Percentiles rank a stretch among this genome's conserved stretches.
phyloP scores from a whole-genome alignment of 768 basidiomycete species.

The Boletus rubescentipes region DNA sequence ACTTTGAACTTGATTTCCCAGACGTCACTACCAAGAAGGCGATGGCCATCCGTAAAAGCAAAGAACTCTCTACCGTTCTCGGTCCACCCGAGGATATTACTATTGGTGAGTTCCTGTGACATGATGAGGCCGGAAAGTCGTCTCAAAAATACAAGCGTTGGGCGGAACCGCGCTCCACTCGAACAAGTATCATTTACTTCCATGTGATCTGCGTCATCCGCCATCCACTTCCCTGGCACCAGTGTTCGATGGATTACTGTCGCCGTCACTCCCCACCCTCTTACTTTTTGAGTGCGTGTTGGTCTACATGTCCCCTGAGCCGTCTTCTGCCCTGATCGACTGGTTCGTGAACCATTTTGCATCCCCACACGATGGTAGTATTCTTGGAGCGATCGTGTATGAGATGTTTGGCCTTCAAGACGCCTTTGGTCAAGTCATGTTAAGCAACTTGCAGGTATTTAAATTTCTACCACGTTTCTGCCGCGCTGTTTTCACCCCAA shows the following conservation, averaged over 20 bases:
- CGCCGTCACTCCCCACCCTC: conserved; percentile 67
- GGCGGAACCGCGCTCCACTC: conserved; percentile 37
- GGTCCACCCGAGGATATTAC: conserved; percentile 19
- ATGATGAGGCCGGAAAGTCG: no score
- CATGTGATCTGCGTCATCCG: conserved; percentile 69
- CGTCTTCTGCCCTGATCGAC: conserved; percentile 56
- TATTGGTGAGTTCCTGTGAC: conserved; percentile 11
- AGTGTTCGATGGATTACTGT: conserved; percentile 43
- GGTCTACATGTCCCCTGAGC: conserved; percentile 72
- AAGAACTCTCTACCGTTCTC: conserved; percentile 33
- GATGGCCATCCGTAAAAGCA: conserved; percentile 70
- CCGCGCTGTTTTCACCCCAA: neutral
- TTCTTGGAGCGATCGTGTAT: conserved; percentile 69
- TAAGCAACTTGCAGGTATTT: conserved; percentile 79
- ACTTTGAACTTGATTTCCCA: conserved; percentile 90
- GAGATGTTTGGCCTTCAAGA: conserved; percentile 92
- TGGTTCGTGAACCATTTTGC: conserved; percentile 71
- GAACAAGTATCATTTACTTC: conserved; percentile 52
- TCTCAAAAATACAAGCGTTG: conserved; percentile 13
- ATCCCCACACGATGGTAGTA: conserved; percentile 3
- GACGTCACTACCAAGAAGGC: conserved; percentile 84
- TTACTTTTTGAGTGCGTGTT: conserved; percentile 90
- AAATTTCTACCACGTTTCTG: conserved; percentile 5
- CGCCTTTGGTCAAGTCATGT: conserved; percentile 89
- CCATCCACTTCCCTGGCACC: conserved; percentile 49